Base-by-base conservation (phyloP, 441 rosid genomes). In the Euphorbia corollata region DNA sequence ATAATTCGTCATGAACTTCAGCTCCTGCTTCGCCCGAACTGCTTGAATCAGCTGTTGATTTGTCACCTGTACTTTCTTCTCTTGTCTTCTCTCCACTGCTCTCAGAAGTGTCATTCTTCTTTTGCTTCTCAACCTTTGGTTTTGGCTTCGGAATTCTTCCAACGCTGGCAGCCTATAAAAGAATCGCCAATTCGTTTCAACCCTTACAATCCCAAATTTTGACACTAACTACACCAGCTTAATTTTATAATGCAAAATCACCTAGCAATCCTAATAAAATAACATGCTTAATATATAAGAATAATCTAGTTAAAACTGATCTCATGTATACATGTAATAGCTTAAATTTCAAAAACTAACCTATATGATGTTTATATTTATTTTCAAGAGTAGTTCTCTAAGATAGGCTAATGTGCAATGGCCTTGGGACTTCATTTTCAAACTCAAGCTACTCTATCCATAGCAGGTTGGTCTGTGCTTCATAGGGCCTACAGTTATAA, bases 71-170 rank as follows among this genome's bases (percentile, higher is more conserved):
- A 41, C 63, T 71, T n/a, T 80, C 78, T 61, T 77, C 80, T 43
- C 74, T 73, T 11, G 60, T 57, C 24, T 70, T 60, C 63, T 79
- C 83, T 8, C 67, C 74, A 48, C 59, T 65, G 58, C 70, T 68
- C 70, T 78, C 82, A 18, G 20, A 50, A 16, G 82, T 77, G 76
- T 89, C 93, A 51, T 73, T 85, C 79, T 82, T 83, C 13, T 74
- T 51, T 6, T 82, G 78, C 81, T 93, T 89, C 84, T 90, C 96
- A 50, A 78, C 73, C 78, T 87, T 90, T 19, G 94, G 92, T 78
- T 87, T 93, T 57, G 99, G 99, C 82, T 89, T 91, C 10, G 97
- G 94, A 41, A 91, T 91, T 77, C 72, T 86, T 68, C 81, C 82
- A 12, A 85, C 72, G 38, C 83, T 81, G 1, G 84, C 74, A 24